Evolutionary conservation across 179 eudicot species (phyloP).

Genomic region (Pouteria campechiana): DNA sequence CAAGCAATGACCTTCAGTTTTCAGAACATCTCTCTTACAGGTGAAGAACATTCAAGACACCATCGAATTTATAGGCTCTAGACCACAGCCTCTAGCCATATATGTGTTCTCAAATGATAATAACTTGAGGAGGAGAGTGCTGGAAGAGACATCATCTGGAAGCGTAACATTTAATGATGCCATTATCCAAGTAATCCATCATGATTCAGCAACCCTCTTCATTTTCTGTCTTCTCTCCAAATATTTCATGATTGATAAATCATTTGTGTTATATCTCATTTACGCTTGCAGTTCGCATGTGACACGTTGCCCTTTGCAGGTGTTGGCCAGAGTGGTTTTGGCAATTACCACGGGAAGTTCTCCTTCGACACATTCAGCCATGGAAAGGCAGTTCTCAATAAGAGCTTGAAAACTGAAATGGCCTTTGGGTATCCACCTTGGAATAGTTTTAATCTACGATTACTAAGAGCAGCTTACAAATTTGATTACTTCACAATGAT

Average conservation of each 20-base stretch:
- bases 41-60: slow-evolving; percentile 63
- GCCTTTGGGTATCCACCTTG: slow-evolving; percentile 82
- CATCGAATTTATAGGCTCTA: slow-evolving; percentile 61
- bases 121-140: slow-evolving; percentile 35
- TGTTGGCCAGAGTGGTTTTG: slow-evolving; percentile 79
- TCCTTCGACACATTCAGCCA: slow-evolving; percentile 88
- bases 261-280: not conserved
- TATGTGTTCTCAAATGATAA: slow-evolving; percentile 76
- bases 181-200: slow-evolving; percentile 45
- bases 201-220: not conserved
- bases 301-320: slow-evolving; percentile 87
- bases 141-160: slow-evolving; percentile 84
- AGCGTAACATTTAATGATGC: slow-evolving; percentile 71
- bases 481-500: slow-evolving; percentile 38
- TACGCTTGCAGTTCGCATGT: slow-evolving; percentile 42
- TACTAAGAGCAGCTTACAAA: slow-evolving; percentile 45
- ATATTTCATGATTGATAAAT: not conserved
- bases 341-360: slow-evolving; percentile 87
- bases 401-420: slow-evolving; percentile 58
- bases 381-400: slow-evolving; percentile 59
- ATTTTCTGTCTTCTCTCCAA: not conserved
- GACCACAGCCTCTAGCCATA: slow-evolving; percentile 68
- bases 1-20: no score
- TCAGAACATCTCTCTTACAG: slow-evolving; percentile 25
- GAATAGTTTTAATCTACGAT: slow-evolving; percentile 66